Conservation (phyloP, 225 moss, liverwort and hornwort species). For the Anthoceros angustus region DNA sequence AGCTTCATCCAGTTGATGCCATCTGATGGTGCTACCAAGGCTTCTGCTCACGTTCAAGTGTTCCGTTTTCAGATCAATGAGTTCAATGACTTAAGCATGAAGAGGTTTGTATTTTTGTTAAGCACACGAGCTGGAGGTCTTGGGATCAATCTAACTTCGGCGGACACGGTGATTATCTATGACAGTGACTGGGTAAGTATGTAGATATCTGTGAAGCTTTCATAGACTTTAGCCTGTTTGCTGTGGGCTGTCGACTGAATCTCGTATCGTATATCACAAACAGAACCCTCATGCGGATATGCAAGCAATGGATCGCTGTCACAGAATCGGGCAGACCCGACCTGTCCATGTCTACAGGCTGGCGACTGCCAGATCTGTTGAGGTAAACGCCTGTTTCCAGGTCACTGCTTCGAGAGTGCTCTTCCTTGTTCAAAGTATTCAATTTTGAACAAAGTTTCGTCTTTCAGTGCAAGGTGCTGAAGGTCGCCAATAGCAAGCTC, state of each 20-base stretch:
- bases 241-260: not conserved
- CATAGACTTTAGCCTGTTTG: not conserved
- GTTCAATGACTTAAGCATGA: constrained; percentile 44
- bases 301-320: constrained; percentile 98
- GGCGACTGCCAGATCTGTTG: constrained; percentile 65
- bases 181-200: constrained; percentile 84
- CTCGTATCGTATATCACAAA: not conserved
- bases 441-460: not conserved
- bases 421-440: not conserved
- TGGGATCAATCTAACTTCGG: constrained; percentile 84
- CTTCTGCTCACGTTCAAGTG: not conserved
- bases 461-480: constrained; percentile 64
- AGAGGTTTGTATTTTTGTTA: constrained; percentile 54
- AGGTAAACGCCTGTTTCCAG: constrained; percentile 20
- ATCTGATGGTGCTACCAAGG: not conserved
- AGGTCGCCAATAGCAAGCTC: constrained; percentile 76
- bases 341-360: constrained; percentile 91
- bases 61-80: constrained; percentile 51
- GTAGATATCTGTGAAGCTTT: too few relatives aligned
- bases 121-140: constrained; percentile 98
- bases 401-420: not conserved
- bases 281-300: constrained; percentile 97
- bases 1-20: too few relatives aligned
- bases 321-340: constrained; percentile 86
- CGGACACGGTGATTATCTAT: constrained; percentile 79